These are phyloP conservation scores for Globisporangium irregulare DNA, from an alignment of 352 stramenopile species.

Conservation along the genomic window DNA sequence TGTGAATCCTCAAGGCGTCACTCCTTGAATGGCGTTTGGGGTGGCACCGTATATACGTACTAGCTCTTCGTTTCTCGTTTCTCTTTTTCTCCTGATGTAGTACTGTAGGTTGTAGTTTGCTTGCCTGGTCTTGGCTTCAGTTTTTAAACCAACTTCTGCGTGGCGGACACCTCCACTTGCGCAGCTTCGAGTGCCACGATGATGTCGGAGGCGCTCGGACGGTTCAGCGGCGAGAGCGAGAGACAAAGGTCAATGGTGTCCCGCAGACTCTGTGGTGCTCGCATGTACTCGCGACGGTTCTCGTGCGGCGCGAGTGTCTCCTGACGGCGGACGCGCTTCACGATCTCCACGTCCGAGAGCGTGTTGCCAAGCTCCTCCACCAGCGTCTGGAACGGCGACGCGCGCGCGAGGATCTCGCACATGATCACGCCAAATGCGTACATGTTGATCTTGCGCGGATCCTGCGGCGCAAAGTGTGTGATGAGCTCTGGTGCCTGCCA, in stretches of 20 bases:
- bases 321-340: conserved; percentile 34
- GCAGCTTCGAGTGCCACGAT: conserved; percentile 33
- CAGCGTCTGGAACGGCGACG: conserved; percentile 43
- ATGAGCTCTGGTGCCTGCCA: conserved; percentile 59
- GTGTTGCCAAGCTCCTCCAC: conserved; percentile 48
- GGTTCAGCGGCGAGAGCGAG: conserved; percentile 53
- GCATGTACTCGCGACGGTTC: conserved; percentile 33
- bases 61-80: not conserved
- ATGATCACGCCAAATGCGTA: conserved; percentile 63
- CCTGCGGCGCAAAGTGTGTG: conserved; percentile 37
- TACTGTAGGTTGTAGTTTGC: not conserved
- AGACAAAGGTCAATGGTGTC: conserved; percentile 45
- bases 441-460: conserved; percentile 49
- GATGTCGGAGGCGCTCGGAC: conserved; percentile 41
- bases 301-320: conserved; percentile 45
- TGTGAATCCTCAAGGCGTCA: not conserved
- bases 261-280: conserved; percentile 34
- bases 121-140: not conserved
- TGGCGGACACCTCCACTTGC: conserved; percentile 15
- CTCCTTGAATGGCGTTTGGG: not conserved
- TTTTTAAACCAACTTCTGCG: conserved; percentile 11
- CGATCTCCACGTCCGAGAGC: conserved; percentile 48
- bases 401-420: conserved; percentile 50
- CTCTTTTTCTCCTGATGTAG: not conserved
- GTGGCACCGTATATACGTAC: not conserved